phyloP scores from a whole-genome alignment of 2,329 filamentous ascomycete species.

The Trichoderma sp. region DNA sequence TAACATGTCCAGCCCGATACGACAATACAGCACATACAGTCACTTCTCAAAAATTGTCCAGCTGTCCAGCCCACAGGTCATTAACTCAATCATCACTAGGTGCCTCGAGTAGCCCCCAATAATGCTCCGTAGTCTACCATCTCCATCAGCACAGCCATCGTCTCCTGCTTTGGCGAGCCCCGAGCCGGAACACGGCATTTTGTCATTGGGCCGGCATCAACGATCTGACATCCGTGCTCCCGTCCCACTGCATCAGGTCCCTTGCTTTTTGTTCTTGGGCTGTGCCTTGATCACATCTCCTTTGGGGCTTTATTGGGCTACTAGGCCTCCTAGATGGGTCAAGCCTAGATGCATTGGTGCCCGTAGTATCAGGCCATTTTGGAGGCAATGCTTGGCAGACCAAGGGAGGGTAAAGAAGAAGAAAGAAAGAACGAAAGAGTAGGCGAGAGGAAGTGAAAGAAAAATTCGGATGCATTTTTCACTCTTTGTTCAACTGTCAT shows the following conservation, averaged over 20 bases:
- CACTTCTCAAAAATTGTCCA: neutral
- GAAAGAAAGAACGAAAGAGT: neutral
- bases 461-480: neutral
- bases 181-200: conserved; percentile 4
- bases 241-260: conserved; percentile 12
- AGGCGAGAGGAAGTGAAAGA: neutral
- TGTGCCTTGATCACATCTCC: neutral
- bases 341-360: neutral
- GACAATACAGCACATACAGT: neutral
- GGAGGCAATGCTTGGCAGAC: neutral
- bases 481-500: neutral
- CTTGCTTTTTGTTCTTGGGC: neutral
- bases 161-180: neutral
- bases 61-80: neutral
- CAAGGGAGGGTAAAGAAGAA: neutral
- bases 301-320: neutral
- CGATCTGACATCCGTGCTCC: conserved; percentile 6
- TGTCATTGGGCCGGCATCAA: conserved; percentile 7
- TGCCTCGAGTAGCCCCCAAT: neutral
- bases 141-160: neutral
- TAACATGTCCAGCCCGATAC: neutral
- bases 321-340: neutral
- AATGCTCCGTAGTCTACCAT: neutral
- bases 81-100: neutral
- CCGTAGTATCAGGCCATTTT: neutral